phyloP scores from a whole-genome alignment of 495 filamentous ascomycete species.

The Aspergillus campestris region DNA sequence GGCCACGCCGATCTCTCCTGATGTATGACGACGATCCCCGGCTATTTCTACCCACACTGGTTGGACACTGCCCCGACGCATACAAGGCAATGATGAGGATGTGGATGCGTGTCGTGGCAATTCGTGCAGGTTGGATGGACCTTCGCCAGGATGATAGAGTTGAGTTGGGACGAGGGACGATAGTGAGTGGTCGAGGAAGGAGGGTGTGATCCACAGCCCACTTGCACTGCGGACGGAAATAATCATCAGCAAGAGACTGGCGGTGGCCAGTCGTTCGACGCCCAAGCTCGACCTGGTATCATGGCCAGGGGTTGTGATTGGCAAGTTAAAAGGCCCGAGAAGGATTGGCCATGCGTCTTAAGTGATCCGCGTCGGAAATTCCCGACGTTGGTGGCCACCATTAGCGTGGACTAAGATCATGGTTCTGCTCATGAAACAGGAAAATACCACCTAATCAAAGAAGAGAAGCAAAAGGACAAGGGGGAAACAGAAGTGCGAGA shows the following conservation, averaged over 20 bases:
- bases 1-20: constrained; percentile 23
- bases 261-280: constrained; percentile 15
- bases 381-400: constrained; percentile 15
- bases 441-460: too few species aligned
- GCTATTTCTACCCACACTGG: too few species aligned
- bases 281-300: constrained; percentile 16
- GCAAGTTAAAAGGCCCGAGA: constrained; percentile 25
- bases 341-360: constrained; percentile 14
- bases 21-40: background rate
- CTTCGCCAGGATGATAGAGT: constrained; percentile 4
- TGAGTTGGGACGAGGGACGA: background rate
- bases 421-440: background rate
- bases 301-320: constrained; percentile 15
- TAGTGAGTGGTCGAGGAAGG: too few species aligned
- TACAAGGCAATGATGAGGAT: background rate
- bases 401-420: constrained; percentile 13
- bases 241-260: background rate
- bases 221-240: too few species aligned
- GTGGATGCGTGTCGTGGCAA: constrained; percentile 5
- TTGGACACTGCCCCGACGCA: background rate
- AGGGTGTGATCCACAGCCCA: too few species aligned
- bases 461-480: too few species aligned
- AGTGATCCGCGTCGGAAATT: constrained; percentile 36
- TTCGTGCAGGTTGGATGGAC: background rate
- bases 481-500: too few species aligned